phyloP scores from a whole-genome alignment of 192 early-diverging fungal genomes.

The Rhizophagus sp. region DNA sequence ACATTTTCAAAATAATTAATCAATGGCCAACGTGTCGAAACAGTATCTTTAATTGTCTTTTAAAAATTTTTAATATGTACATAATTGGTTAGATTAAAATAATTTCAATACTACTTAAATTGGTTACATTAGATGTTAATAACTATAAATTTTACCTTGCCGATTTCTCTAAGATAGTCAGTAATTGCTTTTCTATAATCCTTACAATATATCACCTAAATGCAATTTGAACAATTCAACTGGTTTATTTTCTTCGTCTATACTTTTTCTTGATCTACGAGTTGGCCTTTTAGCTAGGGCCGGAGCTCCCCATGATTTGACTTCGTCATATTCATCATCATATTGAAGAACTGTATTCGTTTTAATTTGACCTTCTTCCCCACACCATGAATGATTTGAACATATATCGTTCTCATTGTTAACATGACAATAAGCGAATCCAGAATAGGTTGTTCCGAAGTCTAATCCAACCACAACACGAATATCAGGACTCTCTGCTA shows the following conservation, averaged over 20 bases:
- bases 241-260: background rate
- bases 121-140: no score
- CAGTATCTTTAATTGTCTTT: no score
- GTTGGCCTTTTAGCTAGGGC: background rate
- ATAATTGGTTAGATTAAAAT: no score
- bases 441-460: background rate
- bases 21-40: background rate
- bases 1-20: background rate
- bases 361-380: background rate
- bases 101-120: no score
- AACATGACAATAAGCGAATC: background rate
- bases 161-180: background rate
- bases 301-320: background rate
- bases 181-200: no score
- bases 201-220: background rate
- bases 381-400: background rate
- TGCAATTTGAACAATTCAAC: conserved; percentile 14
- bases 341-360: background rate
- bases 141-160: no score
- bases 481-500: no score
- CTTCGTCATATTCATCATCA: background rate
- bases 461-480: background rate
- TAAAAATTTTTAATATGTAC: no score
- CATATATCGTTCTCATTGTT: no score
- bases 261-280: background rate